These are phyloP conservation scores for Colletotrichum incanum DNA, from an alignment of 2,329 filamentous ascomycete genomes.

Conservation along the genomic window DNA sequence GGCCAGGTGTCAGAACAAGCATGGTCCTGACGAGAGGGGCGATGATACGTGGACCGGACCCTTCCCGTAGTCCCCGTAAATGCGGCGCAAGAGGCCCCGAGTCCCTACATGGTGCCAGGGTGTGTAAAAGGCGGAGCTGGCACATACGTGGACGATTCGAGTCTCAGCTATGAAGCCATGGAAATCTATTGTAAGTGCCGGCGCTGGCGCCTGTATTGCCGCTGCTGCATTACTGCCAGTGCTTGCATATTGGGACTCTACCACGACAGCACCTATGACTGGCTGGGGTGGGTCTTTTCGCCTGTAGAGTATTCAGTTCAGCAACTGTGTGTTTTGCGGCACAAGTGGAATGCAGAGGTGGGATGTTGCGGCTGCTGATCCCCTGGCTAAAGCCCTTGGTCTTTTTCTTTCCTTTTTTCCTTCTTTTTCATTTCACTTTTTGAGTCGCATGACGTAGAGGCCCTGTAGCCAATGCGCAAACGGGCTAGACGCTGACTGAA, in stretches of 20 bases:
- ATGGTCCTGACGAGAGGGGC: constrained; percentile 25
- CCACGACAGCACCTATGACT: background rate
- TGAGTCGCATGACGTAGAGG: constrained; percentile 27
- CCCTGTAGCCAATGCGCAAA: constrained; percentile 18
- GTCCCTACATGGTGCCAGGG: constrained; percentile 2
- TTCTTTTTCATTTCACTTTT: constrained; percentile 4
- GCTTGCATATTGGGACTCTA: background rate
- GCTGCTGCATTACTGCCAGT: background rate
- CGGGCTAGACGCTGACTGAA: background rate
- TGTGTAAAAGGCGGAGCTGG: background rate
- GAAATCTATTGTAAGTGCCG: background rate
- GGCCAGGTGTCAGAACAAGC: constrained; percentile 17
- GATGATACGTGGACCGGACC: constrained; percentile 20
- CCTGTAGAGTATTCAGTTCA: constrained; percentile 2
- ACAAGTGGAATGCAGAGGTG: constrained; percentile 1
- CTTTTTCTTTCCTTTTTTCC: background rate
- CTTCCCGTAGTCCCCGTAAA: constrained; percentile 24
- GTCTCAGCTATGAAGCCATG: background rate
- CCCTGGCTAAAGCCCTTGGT: constrained; percentile 9
- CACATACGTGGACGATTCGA: constrained; percentile 13
- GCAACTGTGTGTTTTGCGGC: constrained; percentile 8
- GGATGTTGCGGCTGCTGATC: constrained; percentile 10
- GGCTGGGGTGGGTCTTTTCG: background rate
- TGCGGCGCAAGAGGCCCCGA: constrained; percentile 1
- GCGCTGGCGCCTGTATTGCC: background rate